These are phyloP conservation scores for Talaromyces ruber DNA, from an alignment of 495 filamentous ascomycete genomes.

Conservation along the genomic window DNA sequence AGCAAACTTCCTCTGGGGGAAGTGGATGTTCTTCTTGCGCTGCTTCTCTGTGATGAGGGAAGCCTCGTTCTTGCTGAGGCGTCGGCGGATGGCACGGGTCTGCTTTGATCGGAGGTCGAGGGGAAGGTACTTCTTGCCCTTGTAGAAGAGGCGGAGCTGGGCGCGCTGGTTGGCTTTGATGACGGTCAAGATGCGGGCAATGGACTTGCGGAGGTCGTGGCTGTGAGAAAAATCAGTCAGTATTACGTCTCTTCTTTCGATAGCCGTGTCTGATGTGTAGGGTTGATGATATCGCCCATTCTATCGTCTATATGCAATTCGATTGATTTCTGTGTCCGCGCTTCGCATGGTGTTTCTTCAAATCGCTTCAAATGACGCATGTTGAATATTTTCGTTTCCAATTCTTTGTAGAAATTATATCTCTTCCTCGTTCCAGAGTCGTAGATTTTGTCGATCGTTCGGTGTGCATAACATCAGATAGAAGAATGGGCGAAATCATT, in stretches of 20 bases:
- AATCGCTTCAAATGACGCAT: not conserved
- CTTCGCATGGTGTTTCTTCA: not conserved
- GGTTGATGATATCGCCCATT: not conserved
- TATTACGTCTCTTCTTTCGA: not conserved
- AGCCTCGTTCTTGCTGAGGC: slow-evolving; percentile 83
- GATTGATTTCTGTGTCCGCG: slow-evolving; percentile 5
- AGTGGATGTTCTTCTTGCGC: slow-evolving; percentile 89
- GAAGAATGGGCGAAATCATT: not conserved
- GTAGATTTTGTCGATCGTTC: slow-evolving; percentile 11
- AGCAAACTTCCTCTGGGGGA: slow-evolving; percentile 96
- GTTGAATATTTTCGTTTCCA: not conserved
- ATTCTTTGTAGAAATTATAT: not conserved
- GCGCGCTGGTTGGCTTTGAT: slow-evolving; percentile 98
- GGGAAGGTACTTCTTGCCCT: slow-evolving; percentile 96
- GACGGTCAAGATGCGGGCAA: slow-evolving; percentile 95
- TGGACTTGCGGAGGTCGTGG: slow-evolving; percentile 98
- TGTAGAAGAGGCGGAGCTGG: slow-evolving; percentile 98
- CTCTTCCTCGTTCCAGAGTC: slow-evolving; percentile 5
- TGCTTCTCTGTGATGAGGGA: slow-evolving; percentile 75
- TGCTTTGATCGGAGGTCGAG: slow-evolving; percentile 96
- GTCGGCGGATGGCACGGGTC: slow-evolving; percentile 90
- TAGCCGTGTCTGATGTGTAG: slow-evolving; percentile 5
- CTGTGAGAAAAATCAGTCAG: slow-evolving; percentile 31
- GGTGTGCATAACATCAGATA: slow-evolving; percentile 5
- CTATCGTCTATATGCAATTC: not conserved